Base-by-base conservation (phyloP, 208 protist genomes). In the Trypanosoma congolense region DNA sequence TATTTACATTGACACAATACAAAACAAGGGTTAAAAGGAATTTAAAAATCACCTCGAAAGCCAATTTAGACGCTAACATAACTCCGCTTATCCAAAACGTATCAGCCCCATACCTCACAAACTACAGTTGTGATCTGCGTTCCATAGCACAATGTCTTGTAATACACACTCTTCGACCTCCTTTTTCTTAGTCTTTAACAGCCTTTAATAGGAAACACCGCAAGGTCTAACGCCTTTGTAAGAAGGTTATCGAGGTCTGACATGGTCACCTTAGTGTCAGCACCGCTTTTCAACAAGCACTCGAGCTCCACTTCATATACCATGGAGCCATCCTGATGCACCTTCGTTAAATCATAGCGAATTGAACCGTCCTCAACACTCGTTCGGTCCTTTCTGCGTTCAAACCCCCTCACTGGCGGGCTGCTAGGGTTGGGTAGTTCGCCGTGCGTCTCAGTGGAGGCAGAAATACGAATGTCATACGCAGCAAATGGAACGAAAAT, bases 231-330 rank as follows among this genome's bases (percentile, higher is more conserved):
- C 6, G 76, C 62, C 9, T 73, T 70, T n/a, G 28, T 16, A 43
- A 90, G 28, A 25, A 85, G 67, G 4, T 74, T 70, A 14, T 30
- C 50, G 18, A 92, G 31, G 73, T 73, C 83, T 56, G 25, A 53
- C 53, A 58, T 50, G 3, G 76, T 92, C 21, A 92, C 52, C 22
- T 76, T 66, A 1, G 43, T 49, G 10, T 46, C 42, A 29, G 29
- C 42, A 14, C 41, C 18, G 21, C 76, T 55, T 16, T 21, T 61
- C 29, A 83, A 80, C 4, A 73, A 55, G 6, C 63, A 75, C 61
- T 93, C 86, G 3, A 93, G 18, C 56, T 93, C 86, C 29, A 93
- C 81, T 47, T 93, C 86, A 44, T 67, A 86, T 52, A 21, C 55
- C 3, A 49, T 30, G 1, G 44, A 19, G 18, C 44, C 29, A 1